phyloP scores from a whole-genome alignment of 768 basidiomycete genomes.

The Suillus placidus region DNA sequence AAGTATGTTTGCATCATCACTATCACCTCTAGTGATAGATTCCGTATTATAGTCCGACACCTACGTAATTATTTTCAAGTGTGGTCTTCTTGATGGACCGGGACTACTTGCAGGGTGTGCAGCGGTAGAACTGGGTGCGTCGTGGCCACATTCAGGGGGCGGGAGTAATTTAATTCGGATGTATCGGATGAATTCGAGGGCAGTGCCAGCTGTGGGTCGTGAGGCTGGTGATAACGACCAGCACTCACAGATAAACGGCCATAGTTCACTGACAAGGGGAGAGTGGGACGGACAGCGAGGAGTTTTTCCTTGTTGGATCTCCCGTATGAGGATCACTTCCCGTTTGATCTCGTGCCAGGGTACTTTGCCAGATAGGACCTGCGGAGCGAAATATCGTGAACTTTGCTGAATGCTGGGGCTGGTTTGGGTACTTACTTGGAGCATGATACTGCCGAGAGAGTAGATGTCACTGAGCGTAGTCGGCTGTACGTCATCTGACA shows the following conservation, averaged over 20 bases:
- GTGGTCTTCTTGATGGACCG: background rate
- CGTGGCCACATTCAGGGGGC: background rate
- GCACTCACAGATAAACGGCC: constrained; percentile 2
- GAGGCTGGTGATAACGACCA: constrained; percentile 1
- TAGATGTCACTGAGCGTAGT: constrained; percentile 20
- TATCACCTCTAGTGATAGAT: background rate
- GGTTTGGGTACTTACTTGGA: constrained; percentile 18
- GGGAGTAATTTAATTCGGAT: background rate
- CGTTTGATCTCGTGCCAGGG: constrained; percentile 9
- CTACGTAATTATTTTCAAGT: constrained; percentile 1
- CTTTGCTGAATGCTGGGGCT: background rate
- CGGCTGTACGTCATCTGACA: constrained; percentile 18
- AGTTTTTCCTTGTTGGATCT: background rate
- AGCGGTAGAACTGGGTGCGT: background rate
- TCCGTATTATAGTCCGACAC: background rate
- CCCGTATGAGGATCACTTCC: background rate
- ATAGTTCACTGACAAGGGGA: background rate
- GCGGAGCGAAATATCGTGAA: background rate
- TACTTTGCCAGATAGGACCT: constrained; percentile 27
- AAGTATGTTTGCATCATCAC: background rate
- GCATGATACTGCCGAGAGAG: constrained; percentile 28
- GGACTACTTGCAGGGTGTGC: background rate
- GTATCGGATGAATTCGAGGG: background rate
- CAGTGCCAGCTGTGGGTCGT: constrained; percentile 6
- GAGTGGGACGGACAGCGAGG: background rate